Percentiles rank a stretch among this genome's conserved stretches.
Evolutionary conservation across 2,329 filamentous ascomycete species (phyloP).

Genomic region (Trichoderma sp.): DNA sequence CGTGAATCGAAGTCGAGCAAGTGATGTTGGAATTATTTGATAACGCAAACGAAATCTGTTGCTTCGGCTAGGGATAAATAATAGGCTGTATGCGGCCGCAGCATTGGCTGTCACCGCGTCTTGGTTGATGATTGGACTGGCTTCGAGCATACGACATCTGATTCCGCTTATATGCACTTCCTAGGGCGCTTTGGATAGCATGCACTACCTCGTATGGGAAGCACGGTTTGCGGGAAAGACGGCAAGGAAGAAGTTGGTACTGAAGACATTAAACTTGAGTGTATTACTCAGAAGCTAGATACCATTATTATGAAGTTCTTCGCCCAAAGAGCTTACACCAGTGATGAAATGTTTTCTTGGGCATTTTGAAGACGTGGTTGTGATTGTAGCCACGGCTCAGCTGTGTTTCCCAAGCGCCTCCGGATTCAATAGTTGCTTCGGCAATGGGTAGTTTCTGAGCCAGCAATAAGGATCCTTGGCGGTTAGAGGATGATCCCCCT

Average conservation of each 20-base stretch:
- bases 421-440: not conserved
- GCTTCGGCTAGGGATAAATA: no score
- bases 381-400: not conserved
- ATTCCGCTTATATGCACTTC: no score
- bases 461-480: not conserved
- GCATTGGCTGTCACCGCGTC: not conserved
- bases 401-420: not conserved
- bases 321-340: not conserved
- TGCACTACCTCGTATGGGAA: no score
- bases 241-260: not conserved
- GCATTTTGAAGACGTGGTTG: not conserved
- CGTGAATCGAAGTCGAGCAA: no score
- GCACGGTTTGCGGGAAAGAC: no score
- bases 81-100: not conserved
- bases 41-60: no score
- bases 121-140: not conserved
- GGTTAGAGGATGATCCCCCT: not conserved
- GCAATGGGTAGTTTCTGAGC: conserved; percentile 4
- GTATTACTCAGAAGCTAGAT: no score
- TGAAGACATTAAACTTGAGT: no score
- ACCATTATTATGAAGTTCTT: not conserved
- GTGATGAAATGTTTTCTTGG: not conserved
- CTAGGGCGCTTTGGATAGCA: no score
- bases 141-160: no score
- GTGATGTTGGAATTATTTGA: no score